phyloP scores from a whole-genome alignment of 2,329 filamentous ascomycete species.

The Calonectria naviculata region DNA sequence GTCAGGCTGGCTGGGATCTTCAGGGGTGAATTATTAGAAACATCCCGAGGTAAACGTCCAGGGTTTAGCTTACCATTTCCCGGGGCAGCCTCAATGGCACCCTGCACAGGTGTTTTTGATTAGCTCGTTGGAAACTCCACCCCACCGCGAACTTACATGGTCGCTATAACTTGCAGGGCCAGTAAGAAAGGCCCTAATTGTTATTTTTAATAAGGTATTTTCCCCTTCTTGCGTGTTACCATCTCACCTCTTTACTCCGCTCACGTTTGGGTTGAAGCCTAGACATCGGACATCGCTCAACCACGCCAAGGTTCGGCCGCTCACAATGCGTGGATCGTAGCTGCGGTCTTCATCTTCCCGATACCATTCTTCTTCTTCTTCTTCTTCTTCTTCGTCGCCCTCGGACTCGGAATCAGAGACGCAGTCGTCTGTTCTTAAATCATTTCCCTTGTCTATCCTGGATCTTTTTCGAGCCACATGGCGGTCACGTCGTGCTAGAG shows the following conservation, averaged over 20 bases:
- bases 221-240: too few species aligned
- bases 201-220: neutral
- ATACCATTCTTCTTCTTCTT: neutral
- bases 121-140: neutral
- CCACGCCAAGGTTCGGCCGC: neutral
- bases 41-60: neutral
- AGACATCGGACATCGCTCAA: constrained; percentile 6
- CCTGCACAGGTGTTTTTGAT: neutral
- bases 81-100: neutral
- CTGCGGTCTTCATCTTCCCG: constrained; percentile 12
- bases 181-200: constrained; percentile 8
- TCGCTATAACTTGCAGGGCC: neutral
- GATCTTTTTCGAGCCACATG: neutral
- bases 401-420: neutral
- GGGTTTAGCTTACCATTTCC: neutral
- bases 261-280: constrained; percentile 2
- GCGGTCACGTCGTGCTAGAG: neutral
- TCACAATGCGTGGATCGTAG: constrained; percentile 17
- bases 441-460: neutral
- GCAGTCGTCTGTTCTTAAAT: neutral
- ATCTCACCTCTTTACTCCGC: neutral
- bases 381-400: neutral
- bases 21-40: too few species aligned
- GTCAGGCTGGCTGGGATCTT: constrained; percentile 4
- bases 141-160: neutral